Conservation (phyloP, 148 eudicot genomes). For the Diospyros kaki region DNA sequence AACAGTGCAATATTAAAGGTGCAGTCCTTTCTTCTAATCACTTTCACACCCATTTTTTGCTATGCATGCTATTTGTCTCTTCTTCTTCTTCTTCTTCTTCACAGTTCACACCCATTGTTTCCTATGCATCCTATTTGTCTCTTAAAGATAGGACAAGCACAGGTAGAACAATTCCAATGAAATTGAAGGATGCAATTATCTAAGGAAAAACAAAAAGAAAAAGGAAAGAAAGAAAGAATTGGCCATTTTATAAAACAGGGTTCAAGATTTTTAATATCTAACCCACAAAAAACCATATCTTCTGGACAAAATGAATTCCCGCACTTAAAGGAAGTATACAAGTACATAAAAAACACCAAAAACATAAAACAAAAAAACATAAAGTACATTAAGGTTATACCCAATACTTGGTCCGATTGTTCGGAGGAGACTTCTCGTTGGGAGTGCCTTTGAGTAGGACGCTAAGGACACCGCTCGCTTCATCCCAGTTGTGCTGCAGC, state of each 20-base stretch:
- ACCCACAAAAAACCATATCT: neutral
- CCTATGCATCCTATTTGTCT: too few relatives aligned
- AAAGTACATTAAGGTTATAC: constrained; percentile 21
- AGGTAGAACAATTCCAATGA: neutral
- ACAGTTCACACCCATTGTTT: neutral
- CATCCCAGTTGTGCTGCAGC: constrained; percentile 51
- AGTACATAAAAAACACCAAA: neutral
- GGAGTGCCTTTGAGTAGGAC: constrained; percentile 49
- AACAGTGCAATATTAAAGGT: too few relatives aligned
- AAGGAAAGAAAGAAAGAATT: neutral
- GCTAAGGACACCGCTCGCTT: constrained; percentile 66
- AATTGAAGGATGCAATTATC: neutral
- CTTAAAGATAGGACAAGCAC: neutral
- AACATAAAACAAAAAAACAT: neutral
- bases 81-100: neutral
- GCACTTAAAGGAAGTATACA: neutral
- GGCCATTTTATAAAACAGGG: neutral
- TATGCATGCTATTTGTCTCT: too few relatives aligned
- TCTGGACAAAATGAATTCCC: neutral
- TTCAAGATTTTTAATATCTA: neutral
- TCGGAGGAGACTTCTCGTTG: constrained; percentile 27
- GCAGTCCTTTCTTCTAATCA: too few relatives aligned
- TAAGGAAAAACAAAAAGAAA: neutral
- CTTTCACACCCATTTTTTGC: too few relatives aligned
- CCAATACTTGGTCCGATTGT: constrained; percentile 57